Conservation (phyloP, 1,284 basidiomycete genomes). For the Flammula alnicola region DNA sequence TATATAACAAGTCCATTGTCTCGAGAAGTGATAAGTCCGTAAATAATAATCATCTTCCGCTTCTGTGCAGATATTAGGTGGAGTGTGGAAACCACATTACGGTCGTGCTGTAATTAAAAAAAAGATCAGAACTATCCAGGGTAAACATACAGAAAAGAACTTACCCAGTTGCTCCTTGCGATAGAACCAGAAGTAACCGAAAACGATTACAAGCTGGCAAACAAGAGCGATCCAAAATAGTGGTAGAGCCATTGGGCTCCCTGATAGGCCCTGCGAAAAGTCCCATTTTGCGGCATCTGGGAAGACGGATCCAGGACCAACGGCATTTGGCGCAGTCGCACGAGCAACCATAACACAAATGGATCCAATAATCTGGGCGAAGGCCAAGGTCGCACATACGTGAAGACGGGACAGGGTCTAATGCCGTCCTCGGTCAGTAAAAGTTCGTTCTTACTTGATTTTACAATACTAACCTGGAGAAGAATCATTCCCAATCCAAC, state of each 20-base stretch:
- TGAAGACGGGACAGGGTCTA: slow-evolving; percentile 89
- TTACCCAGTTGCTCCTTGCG: slow-evolving; percentile 82
- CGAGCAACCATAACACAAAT: slow-evolving; percentile 86
- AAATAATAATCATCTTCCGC: slow-evolving; percentile 14
- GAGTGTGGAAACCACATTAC: slow-evolving; percentile 23
- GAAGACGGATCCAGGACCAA: slow-evolving; percentile 89
- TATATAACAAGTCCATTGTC: slow-evolving; percentile 32
- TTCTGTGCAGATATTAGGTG: slow-evolving; percentile 22
- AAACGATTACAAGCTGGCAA: slow-evolving; percentile 82
- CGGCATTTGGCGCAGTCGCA: slow-evolving; percentile 81
- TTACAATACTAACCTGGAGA: slow-evolving; percentile 61
- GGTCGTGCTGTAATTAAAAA: slow-evolving; percentile 27
- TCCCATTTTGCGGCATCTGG: slow-evolving; percentile 92
- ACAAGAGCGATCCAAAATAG: slow-evolving; percentile 88
- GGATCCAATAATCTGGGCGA: slow-evolving; percentile 83
- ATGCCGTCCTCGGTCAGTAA: slow-evolving; percentile 5
- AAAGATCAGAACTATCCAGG: background rate
- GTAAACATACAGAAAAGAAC: slow-evolving; percentile 12
- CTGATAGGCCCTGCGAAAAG: slow-evolving; percentile 67
- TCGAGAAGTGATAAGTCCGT: slow-evolving; percentile 25
- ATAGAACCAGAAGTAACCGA: slow-evolving; percentile 95
- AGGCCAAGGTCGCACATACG: slow-evolving; percentile 89
- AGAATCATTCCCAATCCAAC: slow-evolving; percentile 94
- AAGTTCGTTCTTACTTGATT: background rate
- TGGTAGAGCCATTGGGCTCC: slow-evolving; percentile 78